Conservation (phyloP, 148 eudicot species). For the Silene uniflora region DNA sequence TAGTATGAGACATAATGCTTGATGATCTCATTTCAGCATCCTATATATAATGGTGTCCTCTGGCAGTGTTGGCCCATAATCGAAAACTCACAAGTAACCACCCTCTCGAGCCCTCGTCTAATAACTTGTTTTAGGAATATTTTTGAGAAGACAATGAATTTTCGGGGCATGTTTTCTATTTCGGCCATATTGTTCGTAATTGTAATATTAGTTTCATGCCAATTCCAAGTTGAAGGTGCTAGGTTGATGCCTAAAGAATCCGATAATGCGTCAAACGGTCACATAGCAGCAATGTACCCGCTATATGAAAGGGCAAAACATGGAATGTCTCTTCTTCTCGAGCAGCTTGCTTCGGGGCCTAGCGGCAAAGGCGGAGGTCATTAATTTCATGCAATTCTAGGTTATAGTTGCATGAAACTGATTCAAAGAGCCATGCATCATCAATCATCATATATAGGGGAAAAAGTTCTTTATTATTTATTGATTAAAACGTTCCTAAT, state of each 20-base stretch:
- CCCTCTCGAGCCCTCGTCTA: no score
- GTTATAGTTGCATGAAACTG: no score
- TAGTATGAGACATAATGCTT: neutral
- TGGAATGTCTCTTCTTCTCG: conserved; percentile 11
- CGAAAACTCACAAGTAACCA: neutral
- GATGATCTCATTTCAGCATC: neutral
- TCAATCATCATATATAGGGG: no score
- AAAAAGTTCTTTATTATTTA: no score
- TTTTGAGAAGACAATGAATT: neutral
- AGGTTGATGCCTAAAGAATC: conserved; percentile 8
- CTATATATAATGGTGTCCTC: conserved; percentile 4
- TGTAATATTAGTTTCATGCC: conserved; percentile 7
- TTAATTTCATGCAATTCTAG: neutral
- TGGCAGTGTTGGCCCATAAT: neutral
- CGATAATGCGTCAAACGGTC: neutral
- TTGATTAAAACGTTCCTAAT: no score
- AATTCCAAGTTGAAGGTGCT: conserved; percentile 11
- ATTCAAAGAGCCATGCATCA: no score
- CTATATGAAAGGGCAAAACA: conserved; percentile 12
- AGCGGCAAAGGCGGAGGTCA: conserved; percentile 25
- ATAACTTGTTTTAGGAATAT: neutral
- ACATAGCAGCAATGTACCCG: conserved; percentile 20
- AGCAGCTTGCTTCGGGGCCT: conserved; percentile 25
- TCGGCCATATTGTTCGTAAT: neutral
- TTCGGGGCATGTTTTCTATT: neutral